phyloP scores from a whole-genome alignment of 2,329 filamentous ascomycete species.

The Aureobasidium sp. region DNA sequence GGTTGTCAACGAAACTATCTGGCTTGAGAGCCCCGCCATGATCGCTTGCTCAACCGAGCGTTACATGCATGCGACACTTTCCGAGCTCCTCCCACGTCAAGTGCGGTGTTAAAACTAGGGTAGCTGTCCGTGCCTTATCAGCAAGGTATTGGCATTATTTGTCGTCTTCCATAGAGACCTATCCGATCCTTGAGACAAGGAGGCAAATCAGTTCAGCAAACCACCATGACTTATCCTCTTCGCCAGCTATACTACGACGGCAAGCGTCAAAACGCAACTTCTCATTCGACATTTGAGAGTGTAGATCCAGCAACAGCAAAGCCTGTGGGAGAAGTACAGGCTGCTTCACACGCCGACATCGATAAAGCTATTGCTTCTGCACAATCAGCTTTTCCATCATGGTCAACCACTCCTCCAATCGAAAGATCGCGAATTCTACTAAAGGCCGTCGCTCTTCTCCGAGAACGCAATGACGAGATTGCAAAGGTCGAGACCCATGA shows the following conservation, averaged over 20 bases:
- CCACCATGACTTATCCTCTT: background rate
- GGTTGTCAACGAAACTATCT: background rate
- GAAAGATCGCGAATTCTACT: conserved; percentile 71
- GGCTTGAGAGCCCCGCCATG: background rate
- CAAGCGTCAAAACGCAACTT: conserved; percentile 52
- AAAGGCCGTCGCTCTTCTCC: conserved; percentile 64
- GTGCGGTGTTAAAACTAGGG: background rate
- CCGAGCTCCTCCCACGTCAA: background rate
- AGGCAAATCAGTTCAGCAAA: background rate
- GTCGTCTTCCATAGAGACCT: background rate
- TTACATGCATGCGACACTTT: background rate
- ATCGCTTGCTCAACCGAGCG: background rate
- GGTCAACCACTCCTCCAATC: conserved; percentile 68
- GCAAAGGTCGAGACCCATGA: conserved; percentile 74
- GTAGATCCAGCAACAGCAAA: conserved; percentile 65
- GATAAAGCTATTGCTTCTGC: conserved; percentile 66
- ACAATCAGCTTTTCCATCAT: conserved; percentile 60
- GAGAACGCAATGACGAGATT: conserved; percentile 69
- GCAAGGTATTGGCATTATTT: background rate
- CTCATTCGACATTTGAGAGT: conserved; percentile 57
- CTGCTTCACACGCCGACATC: conserved; percentile 58
- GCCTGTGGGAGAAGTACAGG: conserved; percentile 62
- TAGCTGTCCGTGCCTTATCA: background rate
- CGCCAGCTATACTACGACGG: conserved; percentile 63
- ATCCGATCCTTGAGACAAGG: background rate